A percentile compares a stretch with the other conserved stretches of the same genome.
Conservation (phyloP, 73 alveolate species). For the Paramecium pentaurelia region DNA sequence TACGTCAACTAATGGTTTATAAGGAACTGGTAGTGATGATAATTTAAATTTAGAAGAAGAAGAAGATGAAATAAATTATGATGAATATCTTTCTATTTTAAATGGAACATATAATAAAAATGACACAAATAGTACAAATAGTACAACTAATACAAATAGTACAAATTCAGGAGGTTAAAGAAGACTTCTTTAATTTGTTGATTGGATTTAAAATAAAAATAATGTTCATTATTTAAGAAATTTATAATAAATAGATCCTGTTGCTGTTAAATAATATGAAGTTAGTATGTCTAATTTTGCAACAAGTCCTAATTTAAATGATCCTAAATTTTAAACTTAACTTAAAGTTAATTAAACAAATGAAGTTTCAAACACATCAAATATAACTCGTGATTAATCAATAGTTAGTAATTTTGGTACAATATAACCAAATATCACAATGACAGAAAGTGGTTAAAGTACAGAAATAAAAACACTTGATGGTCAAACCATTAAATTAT, state of each 20-base stretch:
- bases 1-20: background rate
- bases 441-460: background rate
- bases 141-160: background rate
- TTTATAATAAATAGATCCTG: background rate
- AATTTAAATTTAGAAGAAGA: background rate
- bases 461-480: background rate
- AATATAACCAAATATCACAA: background rate
- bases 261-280: background rate
- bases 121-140: background rate
- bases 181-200: background rate
- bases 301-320: background rate
- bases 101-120: background rate
- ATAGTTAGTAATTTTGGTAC: background rate
- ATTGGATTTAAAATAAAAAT: background rate
- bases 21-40: background rate
- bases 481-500: background rate
- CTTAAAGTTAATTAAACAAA: background rate
- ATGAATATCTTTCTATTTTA: background rate
- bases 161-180: background rate
- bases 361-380: background rate
- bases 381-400: background rate
- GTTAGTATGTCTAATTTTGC: background rate
- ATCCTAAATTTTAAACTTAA: background rate
- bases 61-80: background rate
- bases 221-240: background rate